Conservation (phyloP, 2,329 filamentous ascomycete species). For the Septoria linicola region DNA sequence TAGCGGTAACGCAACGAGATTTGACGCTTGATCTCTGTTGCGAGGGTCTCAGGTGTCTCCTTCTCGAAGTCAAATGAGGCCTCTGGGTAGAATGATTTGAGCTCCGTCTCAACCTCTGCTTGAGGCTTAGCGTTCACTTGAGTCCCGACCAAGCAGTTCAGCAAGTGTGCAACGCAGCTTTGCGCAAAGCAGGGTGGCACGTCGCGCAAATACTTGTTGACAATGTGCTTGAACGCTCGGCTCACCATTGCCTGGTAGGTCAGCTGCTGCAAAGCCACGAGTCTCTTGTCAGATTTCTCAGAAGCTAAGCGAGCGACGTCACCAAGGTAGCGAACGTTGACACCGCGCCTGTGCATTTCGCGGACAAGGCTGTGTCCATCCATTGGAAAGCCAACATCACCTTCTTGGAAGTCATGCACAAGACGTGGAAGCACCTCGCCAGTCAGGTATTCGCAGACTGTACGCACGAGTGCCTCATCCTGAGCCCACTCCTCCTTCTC, state of each 20-base stretch:
- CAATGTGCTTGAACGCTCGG: conserved; percentile 92
- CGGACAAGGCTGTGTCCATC: conserved; percentile 89
- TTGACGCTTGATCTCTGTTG: conserved; percentile 68
- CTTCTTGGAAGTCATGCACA: conserved; percentile 81
- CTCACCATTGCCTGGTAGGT: conserved; percentile 89
- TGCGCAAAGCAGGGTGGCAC: conserved; percentile 78
- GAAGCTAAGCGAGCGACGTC: conserved; percentile 67
- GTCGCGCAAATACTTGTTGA: conserved; percentile 73
- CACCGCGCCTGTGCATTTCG: conserved; percentile 91
- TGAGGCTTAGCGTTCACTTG: conserved; percentile 73
- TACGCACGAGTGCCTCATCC: conserved; percentile 85
- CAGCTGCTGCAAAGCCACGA: conserved; percentile 74
- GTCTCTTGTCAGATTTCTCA: conserved; percentile 60
- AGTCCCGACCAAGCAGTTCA: conserved; percentile 87
- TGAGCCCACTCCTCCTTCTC: conserved; percentile 80
- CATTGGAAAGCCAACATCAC: conserved; percentile 96
- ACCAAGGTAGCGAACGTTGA: conserved; percentile 96
- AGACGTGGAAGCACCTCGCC: conserved; percentile 79
- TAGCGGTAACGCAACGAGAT: conserved; percentile 74
- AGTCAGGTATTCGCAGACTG: conserved; percentile 75
- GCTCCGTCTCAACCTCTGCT: conserved; percentile 70
- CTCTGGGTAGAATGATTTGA: conserved; percentile 76
- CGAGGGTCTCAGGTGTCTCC: conserved; percentile 71
- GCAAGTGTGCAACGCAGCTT: conserved; percentile 76
- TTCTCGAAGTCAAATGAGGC: conserved; percentile 78